These are phyloP conservation scores for Tetrahymena thermophila DNA, from an alignment of 73 alveolate genomes.

Conservation along the genomic window DNA sequence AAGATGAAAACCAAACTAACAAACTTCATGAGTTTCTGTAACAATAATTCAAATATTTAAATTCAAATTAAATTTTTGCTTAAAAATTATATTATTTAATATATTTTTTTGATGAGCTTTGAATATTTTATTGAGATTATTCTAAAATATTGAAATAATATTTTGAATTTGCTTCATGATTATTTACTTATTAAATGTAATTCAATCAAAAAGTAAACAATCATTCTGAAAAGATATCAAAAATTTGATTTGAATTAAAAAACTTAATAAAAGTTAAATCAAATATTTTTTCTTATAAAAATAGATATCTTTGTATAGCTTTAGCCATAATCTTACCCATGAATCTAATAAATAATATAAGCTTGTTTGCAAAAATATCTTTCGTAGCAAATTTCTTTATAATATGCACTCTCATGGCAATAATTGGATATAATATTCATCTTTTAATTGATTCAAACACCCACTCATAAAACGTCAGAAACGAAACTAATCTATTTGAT, in stretches of 20 bases:
- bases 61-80: background rate
- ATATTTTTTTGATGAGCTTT: no score
- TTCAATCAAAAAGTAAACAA: no score
- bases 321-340: constrained; percentile 11
- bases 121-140: no score
- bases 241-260: background rate
- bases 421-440: background rate
- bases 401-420: background rate
- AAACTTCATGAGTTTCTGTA: background rate
- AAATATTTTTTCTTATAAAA: background rate
- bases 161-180: no score
- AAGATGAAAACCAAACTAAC: background rate
- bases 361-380: constrained; percentile 16
- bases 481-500: background rate
- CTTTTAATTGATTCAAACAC: background rate
- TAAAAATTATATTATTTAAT: no score
- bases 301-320: constrained; percentile 6
- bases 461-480: background rate
- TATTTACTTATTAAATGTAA: no score
- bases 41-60: background rate
- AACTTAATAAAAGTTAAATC: no score
- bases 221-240: background rate
- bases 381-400: constrained; percentile 7
- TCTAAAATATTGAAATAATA: no score
- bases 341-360: constrained; percentile 13